Evolutionary conservation across 2,329 filamentous ascomycete species (phyloP), one percentile per base, ranked within the genome.

Genomic region (Colletotrichum lupini): DNA sequence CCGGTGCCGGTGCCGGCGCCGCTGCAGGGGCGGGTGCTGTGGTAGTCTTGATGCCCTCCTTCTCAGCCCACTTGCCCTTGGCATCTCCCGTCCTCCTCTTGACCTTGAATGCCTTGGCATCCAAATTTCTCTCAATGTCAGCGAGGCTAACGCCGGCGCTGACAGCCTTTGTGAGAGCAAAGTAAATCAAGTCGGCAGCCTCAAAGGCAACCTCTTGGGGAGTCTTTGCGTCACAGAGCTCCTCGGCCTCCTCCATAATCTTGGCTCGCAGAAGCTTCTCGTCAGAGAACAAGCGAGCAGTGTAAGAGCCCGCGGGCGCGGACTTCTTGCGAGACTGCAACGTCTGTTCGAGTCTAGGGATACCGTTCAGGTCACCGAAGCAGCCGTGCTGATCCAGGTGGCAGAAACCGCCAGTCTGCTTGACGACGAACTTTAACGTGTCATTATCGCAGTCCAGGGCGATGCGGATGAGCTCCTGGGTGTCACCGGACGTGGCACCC

Each of bases 241-340:
- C 97, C 79, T 97, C 94, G 0, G 97, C 97, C 82, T 99, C 97
- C 83, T 99, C 97, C 92, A 98, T 97, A 68, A 99, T 98, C 88
- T 99, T 99, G 3, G 97, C 97, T 56, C 94, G 90, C 67, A 98
- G 85, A 68, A 99, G 89, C 82, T 97, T 95, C 77, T 94, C 91
- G 76, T 99, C 97, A 22, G 93, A 95, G 87, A 98, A 99, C 1
- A 99, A 87, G 42, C 96, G 89, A 22, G 95, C 94, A 5, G 97
- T 99, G 83, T 99, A 99, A 14, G 97, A 99, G 1, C 95, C 96
- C 76, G 89, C 89, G 0, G 97, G 96, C 0, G 96, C 95, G 22
- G 93, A 94, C 55, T 89, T 84, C 81, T 97, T 98, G 77, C 97
- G 92, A 53, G 92, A 92, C 76, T 93, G 86, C 16, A 99, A 88